Evolutionary conservation across 768 basidiomycete species (phyloP).

Genomic region (Dioszegia crocea): DNA sequence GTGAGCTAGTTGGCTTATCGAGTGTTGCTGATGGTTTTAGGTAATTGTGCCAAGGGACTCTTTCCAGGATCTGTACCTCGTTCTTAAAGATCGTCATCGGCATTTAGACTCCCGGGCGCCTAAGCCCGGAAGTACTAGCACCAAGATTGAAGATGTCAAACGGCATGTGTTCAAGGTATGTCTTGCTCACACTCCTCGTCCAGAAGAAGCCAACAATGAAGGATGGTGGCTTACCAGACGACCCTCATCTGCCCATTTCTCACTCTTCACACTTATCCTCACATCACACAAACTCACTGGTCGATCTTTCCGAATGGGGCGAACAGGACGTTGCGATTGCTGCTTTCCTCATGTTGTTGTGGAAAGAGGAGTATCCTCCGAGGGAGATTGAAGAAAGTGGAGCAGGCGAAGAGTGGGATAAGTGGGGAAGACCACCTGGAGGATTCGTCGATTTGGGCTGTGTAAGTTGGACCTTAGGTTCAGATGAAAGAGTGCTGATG

Average conservation of each 20-base stretch:
- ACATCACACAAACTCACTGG: neutral
- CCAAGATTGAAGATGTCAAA: constrained; percentile 47
- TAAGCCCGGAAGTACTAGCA: constrained; percentile 17
- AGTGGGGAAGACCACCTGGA: constrained; percentile 72
- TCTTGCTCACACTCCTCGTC: neutral
- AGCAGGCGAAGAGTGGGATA: constrained; percentile 56
- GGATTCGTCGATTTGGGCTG: constrained; percentile 90
- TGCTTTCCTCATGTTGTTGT: constrained; percentile 83
- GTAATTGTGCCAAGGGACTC: constrained; percentile 65
- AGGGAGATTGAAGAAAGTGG: constrained; percentile 22
- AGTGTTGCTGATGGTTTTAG: constrained; percentile 18
- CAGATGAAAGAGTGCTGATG: too few relatives aligned
- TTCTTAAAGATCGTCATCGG: constrained; percentile 79
- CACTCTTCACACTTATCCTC: neutral
- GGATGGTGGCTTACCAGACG: constrained; percentile 17
- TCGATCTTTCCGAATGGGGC: constrained; percentile 34
- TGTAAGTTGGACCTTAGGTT: constrained; percentile 40
- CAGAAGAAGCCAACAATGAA: neutral
- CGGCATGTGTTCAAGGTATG: constrained; percentile 48
- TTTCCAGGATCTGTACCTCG: constrained; percentile 86
- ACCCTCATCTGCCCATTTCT: constrained; percentile 10
- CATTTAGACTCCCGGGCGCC: constrained; percentile 54
- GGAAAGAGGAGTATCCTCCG: constrained; percentile 66
- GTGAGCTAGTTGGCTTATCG: constrained; percentile 39
- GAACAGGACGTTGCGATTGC: constrained; percentile 87